Base-by-base conservation (phyloP, 2,329 filamentous ascomycete species). In the Botrytis deweyae region DNA sequence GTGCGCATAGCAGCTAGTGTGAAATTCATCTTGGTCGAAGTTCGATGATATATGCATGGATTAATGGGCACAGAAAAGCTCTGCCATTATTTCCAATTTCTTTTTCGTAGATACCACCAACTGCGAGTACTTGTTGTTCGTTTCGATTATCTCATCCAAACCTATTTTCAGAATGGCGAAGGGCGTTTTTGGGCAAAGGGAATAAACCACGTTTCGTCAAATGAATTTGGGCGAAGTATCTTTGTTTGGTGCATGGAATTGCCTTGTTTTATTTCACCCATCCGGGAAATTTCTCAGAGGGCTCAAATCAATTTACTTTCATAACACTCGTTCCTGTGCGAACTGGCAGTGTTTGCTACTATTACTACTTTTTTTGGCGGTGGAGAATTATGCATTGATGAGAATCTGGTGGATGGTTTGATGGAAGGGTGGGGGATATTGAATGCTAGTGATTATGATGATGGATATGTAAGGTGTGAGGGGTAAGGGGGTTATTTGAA, bases 1-100 rank as follows among this genome's bases (percentile, higher is more conserved):
- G 80, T 52, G 79, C 80, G n/a, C 80, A 81, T 74, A 80, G 78
- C 68, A 77, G 76, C 74, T 81, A 77, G 58, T 62, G 72, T 61
- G 49, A 63, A 5, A 18, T 38, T 44, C 42, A 52, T 49, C 38
- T 29, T 46, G 44, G 14, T 12, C 20, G 25, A 73, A 68, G 29
- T 38, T 69, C n/a, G 52, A 69, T 72, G 64, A 59, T 49, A 68
- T 61, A 29, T 68, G n/a, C 52, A 72, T 68, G 66, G 66, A 61
- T 72, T 52, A 33, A 68, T 59, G 38, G 38, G 52, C 49, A 61
- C 22, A 59, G 70, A 49, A 65, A 67, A 72, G 29, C 44, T 63
- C 58, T 70, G 55, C 68, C 64, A 42, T 64, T 33, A 44, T 40
- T 70, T 62, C 66, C 66, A 66, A n/a, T 72, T 72, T 68, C 36